These are phyloP conservation scores for Penicillium sp. DNA, from an alignment of 2,329 filamentous ascomycete species.

Conservation along the genomic window DNA sequence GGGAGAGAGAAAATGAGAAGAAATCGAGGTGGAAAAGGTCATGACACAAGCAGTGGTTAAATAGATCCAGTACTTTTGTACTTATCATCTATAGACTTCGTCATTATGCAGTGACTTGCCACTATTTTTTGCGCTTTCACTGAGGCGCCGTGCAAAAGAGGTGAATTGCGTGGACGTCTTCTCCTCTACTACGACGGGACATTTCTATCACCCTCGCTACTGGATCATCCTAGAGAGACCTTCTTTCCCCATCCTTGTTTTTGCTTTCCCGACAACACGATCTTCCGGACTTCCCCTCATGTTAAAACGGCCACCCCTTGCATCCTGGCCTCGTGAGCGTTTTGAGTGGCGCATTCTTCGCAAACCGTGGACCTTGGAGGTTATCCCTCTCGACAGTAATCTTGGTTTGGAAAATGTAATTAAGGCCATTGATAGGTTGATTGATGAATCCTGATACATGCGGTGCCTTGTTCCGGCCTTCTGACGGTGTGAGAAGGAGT, in stretches of 20 bases:
- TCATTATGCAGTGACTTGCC: slow-evolving; percentile 17
- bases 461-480: not conserved
- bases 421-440: not conserved
- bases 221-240: not conserved
- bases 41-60: not conserved
- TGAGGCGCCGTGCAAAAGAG: slow-evolving; percentile 19
- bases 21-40: no score
- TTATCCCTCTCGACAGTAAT: slow-evolving; percentile 1
- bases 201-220: not conserved
- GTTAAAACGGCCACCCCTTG: slow-evolving; percentile 22
- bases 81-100: slow-evolving; percentile 3
- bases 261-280: not conserved
- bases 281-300: not conserved
- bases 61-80: not conserved
- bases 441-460: not conserved
- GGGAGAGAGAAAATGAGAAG: no score
- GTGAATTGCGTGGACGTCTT: not conserved
- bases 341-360: slow-evolving; percentile 25
- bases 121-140: slow-evolving; percentile 2
- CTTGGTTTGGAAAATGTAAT: not conserved
- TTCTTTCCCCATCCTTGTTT: not conserved
- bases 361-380: slow-evolving; percentile 2
- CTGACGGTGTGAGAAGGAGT: not conserved
- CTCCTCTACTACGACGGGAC: not conserved
- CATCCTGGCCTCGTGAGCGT: slow-evolving; percentile 27